phyloP scores from a whole-genome alignment of 768 basidiomycete species.

The Tulasnella sp. region DNA sequence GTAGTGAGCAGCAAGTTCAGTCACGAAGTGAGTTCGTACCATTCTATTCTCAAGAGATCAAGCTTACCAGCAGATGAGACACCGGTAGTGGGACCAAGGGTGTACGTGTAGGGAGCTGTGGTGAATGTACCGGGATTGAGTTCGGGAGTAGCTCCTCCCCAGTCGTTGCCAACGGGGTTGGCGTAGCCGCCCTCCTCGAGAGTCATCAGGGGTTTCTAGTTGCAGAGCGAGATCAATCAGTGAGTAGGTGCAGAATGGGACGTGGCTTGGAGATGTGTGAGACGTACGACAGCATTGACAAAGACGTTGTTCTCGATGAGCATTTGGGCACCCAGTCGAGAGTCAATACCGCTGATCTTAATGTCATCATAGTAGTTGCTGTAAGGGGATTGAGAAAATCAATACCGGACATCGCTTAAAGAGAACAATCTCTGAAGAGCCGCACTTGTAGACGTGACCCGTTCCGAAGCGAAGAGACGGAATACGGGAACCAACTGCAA shows the following conservation, averaged over 20 bases:
- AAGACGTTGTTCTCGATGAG: too few relatives aligned
- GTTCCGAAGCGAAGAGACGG: constrained; percentile 45
- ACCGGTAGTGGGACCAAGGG: background rate
- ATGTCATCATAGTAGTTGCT: constrained; percentile 19
- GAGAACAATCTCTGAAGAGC: background rate
- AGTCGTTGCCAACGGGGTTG: constrained; percentile 4
- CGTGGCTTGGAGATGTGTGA: too few relatives aligned
- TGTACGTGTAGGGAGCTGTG: constrained; percentile 17
- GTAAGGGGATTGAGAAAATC: background rate
- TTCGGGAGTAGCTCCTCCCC: constrained; percentile 17
- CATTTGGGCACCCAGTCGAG: background rate
- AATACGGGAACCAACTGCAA: constrained; percentile 34
- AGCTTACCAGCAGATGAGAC: background rate
- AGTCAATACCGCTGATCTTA: constrained; percentile 7
- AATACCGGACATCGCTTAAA: too few relatives aligned
- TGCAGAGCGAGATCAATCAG: too few relatives aligned
- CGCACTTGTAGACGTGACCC: constrained; percentile 17
- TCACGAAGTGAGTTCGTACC: background rate
- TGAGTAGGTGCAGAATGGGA: too few relatives aligned
- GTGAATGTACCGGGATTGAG: constrained; percentile 19
- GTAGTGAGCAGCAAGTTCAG: background rate
- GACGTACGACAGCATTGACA: too few relatives aligned
- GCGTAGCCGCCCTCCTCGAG: background rate
- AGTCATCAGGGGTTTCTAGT: background rate
- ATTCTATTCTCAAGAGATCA: background rate